Conservation (phyloP, 2,329 filamentous ascomycete genomes). For the Phyllosticta paracitricarpa region DNA sequence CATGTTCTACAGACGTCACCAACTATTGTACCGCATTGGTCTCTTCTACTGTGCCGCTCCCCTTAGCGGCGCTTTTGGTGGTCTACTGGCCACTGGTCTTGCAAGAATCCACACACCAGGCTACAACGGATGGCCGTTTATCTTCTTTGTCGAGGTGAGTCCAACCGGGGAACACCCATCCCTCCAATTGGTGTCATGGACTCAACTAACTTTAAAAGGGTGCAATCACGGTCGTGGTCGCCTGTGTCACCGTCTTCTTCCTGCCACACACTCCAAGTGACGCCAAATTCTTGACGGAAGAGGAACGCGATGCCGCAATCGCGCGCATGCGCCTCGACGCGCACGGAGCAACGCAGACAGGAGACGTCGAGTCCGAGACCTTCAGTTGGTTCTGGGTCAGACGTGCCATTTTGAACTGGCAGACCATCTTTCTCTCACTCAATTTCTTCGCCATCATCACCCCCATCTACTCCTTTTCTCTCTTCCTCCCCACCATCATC, state of each 20-base stretch:
- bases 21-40: slow-evolving; percentile 32
- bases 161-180: background rate
- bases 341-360: slow-evolving; percentile 16
- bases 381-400: slow-evolving; percentile 34
- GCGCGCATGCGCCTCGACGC: slow-evolving; percentile 22
- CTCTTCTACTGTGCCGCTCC: slow-evolving; percentile 30
- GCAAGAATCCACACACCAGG: slow-evolving; percentile 27
- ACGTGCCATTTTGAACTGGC: slow-evolving; percentile 20
- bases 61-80: slow-evolving; percentile 32
- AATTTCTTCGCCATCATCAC: slow-evolving; percentile 31
- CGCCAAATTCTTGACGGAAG: slow-evolving; percentile 24
- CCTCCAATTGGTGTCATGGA: background rate
- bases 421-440: slow-evolving; percentile 30
- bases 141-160: slow-evolving; percentile 24
- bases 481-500: slow-evolving; percentile 32
- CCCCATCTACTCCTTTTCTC: slow-evolving; percentile 35
- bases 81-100: slow-evolving; percentile 33
- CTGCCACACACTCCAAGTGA: slow-evolving; percentile 38
- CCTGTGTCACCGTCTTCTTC: slow-evolving; percentile 39
- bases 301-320: slow-evolving; percentile 20
- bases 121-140: slow-evolving; percentile 32
- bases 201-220: slow-evolving; percentile 8
- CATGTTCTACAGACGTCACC: slow-evolving; percentile 33
- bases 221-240: slow-evolving; percentile 23
- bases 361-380: slow-evolving; percentile 27